Conservation (phyloP, 805 yeast species). For the Lachancea cidri region DNA sequence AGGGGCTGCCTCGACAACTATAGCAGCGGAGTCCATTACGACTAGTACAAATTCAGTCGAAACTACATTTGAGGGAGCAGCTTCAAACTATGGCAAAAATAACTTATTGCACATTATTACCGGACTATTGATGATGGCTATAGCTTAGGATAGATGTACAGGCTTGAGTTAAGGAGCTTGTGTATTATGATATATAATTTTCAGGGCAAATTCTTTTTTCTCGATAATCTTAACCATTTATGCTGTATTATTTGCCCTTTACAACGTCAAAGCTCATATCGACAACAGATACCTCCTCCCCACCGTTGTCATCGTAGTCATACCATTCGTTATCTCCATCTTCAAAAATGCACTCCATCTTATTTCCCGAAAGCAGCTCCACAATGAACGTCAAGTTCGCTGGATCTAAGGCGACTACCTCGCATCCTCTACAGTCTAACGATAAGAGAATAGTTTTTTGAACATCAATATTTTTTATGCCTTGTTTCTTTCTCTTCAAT, state of each 20-base stretch:
- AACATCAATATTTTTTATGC: slow-evolving; percentile 16
- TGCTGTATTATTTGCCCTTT: slow-evolving; percentile 22
- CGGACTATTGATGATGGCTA: neutral
- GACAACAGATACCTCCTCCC: slow-evolving; percentile 73
- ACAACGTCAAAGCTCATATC: slow-evolving; percentile 65
- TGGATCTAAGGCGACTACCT: slow-evolving; percentile 62
- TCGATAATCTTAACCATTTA: neutral
- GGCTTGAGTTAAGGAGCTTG: too few relatives aligned
- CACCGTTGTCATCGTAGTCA: slow-evolving; percentile 86
- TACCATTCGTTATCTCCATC: slow-evolving; percentile 84
- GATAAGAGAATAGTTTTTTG: slow-evolving; percentile 44
- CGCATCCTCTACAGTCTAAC: slow-evolving; percentile 84
- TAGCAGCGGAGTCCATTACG: slow-evolving; percentile 4
- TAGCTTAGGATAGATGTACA: neutral
- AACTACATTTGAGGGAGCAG: neutral
- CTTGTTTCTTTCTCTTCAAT: slow-evolving; percentile 26
- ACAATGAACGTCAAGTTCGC: slow-evolving; percentile 30
- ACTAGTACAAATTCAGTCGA: slow-evolving; percentile 6
- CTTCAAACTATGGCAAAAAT: neutral
- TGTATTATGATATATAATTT: too few relatives aligned
- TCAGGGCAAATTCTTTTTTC: too few relatives aligned
- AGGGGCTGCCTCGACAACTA: neutral
- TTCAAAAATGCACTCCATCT: slow-evolving; percentile 40
- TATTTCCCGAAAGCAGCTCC: slow-evolving; percentile 21
- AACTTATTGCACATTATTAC: neutral